Percentiles rank a stretch among this genome's conserved stretches.
phyloP scores from a whole-genome alignment of 805 yeast genomes.

The Hanseniaspora guilliermondii region DNA sequence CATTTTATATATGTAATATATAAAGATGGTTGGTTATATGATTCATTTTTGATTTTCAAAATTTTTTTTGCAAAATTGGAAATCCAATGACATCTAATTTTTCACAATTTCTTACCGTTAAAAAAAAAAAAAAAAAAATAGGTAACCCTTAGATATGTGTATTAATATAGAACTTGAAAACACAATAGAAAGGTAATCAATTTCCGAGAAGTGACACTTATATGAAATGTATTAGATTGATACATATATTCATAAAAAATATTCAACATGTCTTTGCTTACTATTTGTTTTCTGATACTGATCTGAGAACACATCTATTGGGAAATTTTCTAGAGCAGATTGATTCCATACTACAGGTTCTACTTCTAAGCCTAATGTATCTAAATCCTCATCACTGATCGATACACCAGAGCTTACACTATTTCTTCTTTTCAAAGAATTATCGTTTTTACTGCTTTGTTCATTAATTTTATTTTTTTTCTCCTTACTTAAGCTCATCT shows the following conservation, averaged over 20 bases:
- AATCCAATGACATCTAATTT: neutral
- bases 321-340: constrained; percentile 6
- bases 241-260: constrained; percentile 21
- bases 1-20: neutral
- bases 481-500: neutral
- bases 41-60: no score
- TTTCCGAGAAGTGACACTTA: neutral
- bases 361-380: neutral
- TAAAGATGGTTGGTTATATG: no score
- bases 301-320: constrained; percentile 26
- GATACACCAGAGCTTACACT: neutral
- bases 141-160: neutral
- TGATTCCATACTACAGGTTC: constrained; percentile 12
- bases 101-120: neutral
- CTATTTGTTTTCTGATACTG: constrained; percentile 27
- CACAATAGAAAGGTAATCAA: neutral
- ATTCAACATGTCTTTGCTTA: constrained; percentile 25
- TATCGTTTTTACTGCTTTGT: neutral
- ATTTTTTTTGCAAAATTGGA: neutral
- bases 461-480: neutral
- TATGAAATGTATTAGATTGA: neutral
- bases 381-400: neutral
- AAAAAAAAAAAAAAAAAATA: neutral
- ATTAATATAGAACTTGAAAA: neutral
- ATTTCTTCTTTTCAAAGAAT: neutral